Conservation (phyloP, 352 stramenopile genomes). For the Halophytophthora polymorphica region DNA sequence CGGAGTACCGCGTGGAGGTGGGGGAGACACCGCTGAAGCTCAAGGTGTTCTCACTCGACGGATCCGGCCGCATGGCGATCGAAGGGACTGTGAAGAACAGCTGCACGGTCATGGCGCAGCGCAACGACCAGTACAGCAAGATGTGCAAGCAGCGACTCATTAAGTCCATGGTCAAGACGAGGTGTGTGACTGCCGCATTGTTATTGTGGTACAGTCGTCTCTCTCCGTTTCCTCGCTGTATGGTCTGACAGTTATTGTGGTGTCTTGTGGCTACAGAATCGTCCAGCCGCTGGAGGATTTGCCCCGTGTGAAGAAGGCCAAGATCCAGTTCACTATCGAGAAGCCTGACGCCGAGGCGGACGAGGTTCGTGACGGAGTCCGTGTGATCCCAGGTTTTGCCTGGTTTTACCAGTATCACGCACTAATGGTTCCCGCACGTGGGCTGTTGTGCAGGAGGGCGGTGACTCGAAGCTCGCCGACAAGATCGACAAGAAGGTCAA, state of each 20-base stretch:
- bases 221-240: background rate
- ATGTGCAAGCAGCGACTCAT: constrained; percentile 81
- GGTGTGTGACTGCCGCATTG: constrained; percentile 20
- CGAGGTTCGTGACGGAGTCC: constrained; percentile 42
- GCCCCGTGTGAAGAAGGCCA: constrained; percentile 74
- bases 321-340: constrained; percentile 83
- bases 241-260: background rate
- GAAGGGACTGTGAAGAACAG: constrained; percentile 85
- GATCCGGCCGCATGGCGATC: constrained; percentile 83
- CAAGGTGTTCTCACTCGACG: constrained; percentile 84
- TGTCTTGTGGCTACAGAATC: constrained; percentile 37
- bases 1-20: constrained; percentile 81
- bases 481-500: constrained; percentile 87
- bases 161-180: constrained; percentile 85
- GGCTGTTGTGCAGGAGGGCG: constrained; percentile 32
- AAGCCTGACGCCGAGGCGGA: constrained; percentile 64
- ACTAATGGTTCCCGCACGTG: background rate
- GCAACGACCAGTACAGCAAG: constrained; percentile 83
- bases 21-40: constrained; percentile 75
- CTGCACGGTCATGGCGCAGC: constrained; percentile 82
- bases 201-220: background rate
- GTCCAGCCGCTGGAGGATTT: constrained; percentile 72
- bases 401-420: too few species aligned
- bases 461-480: constrained; percentile 55
- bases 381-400: too few species aligned